phyloP scores from a whole-genome alignment of 495 filamentous ascomycete genomes.

The Aeminium ludgeri region DNA sequence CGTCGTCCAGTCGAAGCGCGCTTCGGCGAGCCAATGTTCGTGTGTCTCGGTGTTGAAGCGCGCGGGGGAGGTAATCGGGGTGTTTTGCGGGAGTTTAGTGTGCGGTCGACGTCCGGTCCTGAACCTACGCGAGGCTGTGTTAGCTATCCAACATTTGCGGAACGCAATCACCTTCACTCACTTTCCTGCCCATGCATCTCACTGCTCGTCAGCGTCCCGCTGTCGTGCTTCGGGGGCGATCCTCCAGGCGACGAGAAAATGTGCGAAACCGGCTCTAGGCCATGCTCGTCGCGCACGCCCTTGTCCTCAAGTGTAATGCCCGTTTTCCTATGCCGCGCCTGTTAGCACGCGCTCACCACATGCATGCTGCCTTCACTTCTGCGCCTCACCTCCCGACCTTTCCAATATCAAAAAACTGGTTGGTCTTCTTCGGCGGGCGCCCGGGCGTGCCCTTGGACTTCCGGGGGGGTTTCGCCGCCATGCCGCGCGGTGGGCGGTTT shows the following conservation, averaged over 20 bases:
- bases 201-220: slow-evolving; percentile 23
- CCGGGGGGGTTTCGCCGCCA: not conserved
- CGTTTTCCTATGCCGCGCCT: slow-evolving; percentile 44
- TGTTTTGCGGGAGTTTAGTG: slow-evolving; percentile 14
- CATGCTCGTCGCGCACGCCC: slow-evolving; percentile 74
- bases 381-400: slow-evolving; percentile 48
- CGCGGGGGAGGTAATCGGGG: slow-evolving; percentile 11
- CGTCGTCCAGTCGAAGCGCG: slow-evolving; percentile 9
- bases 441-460: slow-evolving; percentile 9
- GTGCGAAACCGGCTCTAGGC: slow-evolving; percentile 67
- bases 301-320: slow-evolving; percentile 66
- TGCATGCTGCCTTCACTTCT: too few species aligned
- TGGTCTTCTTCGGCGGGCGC: slow-evolving; percentile 35
- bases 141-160: too few species aligned
- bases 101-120: slow-evolving; percentile 28
- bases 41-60: slow-evolving; percentile 13
- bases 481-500: slow-evolving; percentile 13
- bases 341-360: too few species aligned
- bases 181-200: slow-evolving; percentile 31
- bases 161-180: too few species aligned
- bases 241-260: slow-evolving; percentile 80
- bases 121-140: slow-evolving; percentile 24
- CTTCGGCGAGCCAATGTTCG: slow-evolving; percentile 16
- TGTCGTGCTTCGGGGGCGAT: slow-evolving; percentile 28
- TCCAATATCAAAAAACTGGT: slow-evolving; percentile 47